Base-by-base conservation (phyloP, 2,329 filamentous ascomycete genomes). In the Calonectria henricotiae region DNA sequence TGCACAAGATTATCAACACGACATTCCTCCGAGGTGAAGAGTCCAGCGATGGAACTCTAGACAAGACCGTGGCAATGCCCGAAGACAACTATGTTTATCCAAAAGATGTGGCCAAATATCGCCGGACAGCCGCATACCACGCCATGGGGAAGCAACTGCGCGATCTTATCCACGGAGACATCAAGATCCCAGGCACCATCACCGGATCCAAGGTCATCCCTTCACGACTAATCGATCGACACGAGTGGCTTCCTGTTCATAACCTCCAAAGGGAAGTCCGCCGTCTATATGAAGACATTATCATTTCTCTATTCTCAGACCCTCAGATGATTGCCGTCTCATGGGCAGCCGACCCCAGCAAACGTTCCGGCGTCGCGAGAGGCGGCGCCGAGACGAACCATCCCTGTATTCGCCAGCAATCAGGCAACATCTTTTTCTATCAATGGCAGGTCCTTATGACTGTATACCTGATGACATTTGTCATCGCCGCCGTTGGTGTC, bases 1-100 rank as follows among this genome's bases (percentile, higher is more conserved):
- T 75, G 43, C 58, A 54, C 17, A 77, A 74, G 65, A 70, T 77
- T 1, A 70, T 77, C 27, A 41, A 76, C n/a, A 77, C 75, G 0
- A 71, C 67, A 0, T 76, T 49, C 43, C 20, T 62, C 1, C 41
- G 32, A 2, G 49, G 49, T 0, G 30, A 70, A 1, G 32, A 71
- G 1, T 55, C 47, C 0, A 2, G 62, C 0, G 75, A 77, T 11
- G 73, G 74, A 5, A 74, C 71, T 3, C 23, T 62, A 0, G 74
- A 77, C 25, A 30, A 55, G 0, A 77, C 71, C 0, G 11, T n/a
- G 1, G 75, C 75, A 1, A 6, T 43, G 1, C 73, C 75, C 1
- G 51, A 72, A 1, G 27, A n/a, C 2, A 76, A 77, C 44, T 77
- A 74, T 1, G 37, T 77, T 2, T 66, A 60, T n/a, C 75, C 75